Base-by-base conservation (phyloP, 208 protist species). In the Acanthamoeba sp. region DNA sequence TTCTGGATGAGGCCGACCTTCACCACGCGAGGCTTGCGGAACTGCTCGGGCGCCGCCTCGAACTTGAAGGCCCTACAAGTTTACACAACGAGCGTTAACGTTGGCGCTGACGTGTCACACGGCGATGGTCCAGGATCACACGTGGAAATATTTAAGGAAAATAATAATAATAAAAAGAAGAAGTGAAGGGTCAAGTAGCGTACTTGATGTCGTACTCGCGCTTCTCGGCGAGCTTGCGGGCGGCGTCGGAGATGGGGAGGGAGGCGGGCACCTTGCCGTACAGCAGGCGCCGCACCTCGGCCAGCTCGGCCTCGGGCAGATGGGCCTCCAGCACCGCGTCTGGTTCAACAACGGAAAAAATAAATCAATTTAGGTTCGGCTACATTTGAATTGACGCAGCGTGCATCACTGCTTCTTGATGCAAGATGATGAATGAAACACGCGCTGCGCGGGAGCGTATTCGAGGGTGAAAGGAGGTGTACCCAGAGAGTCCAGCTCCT, bases 1-100 rank as follows among this genome's bases (percentile, higher is more conserved):
- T 98, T 98, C 94, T 98, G 98, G 69, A 98, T 98, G 22, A 97
- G 89, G 73, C 93, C 98, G 38, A 98, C 84, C 84, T 94, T 89
- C 5, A 98, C 98, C 32, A 98, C 76, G 66, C 97, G 94, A 73
- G 97, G 95, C 78, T 64, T 93, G 34, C 88, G 88, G 22, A 59
- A 14, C 42, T 93, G 62, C 62, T 93, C 88, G 4, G 52, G 88
- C 64, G 73, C 73, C 16, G 73, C 73, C 1, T 42, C 66, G 36
- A 90, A 90, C 84, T 71, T 69, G 57, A 66, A 62, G 7, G 57
- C 55, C 52, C 48, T 90, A n/a, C n/a, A n/a, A 16, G 12, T 12
- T 55, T 48, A 36, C n/a, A n/a, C n/a, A n/a, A n/a, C n/a, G n/a
- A n/a, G n/a, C n/a, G n/a, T n/a, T n/a, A n/a, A n/a, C n/a, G n/a